Evolutionary conservation across 495 filamentous ascomycete species (phyloP), one percentile per base, ranked within the genome.

Genomic region (Penicillium argentinense): DNA sequence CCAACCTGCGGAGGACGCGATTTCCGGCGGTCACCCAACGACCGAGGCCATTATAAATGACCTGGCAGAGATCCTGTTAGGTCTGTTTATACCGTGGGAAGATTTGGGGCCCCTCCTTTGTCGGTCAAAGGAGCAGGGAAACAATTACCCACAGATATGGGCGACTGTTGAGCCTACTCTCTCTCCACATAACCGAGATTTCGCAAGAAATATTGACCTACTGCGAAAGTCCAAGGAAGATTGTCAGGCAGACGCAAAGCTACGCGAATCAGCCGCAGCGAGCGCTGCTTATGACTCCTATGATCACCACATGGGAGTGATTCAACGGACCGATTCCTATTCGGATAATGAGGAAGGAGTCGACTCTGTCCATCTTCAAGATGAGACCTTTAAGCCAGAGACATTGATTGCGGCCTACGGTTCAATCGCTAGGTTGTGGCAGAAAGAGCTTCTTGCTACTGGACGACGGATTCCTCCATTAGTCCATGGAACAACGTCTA

Each of bases 11-110:
- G 45, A 54, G 41, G 45, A 54, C 18, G 14, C 30, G 12, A 18
- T 54, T 12, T 29, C 45, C 11, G 51, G 37, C 2, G 39, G 51
- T 2, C 38, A 49, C 45, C 32, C 30, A 4, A 39, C 11, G 13
- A 54, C 39, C 13, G 14, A 12, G 2, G 51, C 51, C 13, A 54
- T 30, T 18, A 14, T 13, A 39, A 47, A 49, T 37, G 39, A 54
- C 24, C n/a, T 54, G 9, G 29, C 39, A 11, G 39, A 42, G 37
- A 47, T 47, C 11, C 24, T 53, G 11, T 27, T 53, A 5, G 44
- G 50, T 7, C 23, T 53, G 19, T 53, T 47, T 11, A 19, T 53
- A 41, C 43, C 43, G n/a, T 47, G 38, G 49, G 3, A 41, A 9
- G 6, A 40, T 22, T 21, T 46, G n/a, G n/a, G n/a, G n/a, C n/a